Conservation (phyloP, 495 filamentous ascomycete species). For the Penicillium riverlandense region DNA sequence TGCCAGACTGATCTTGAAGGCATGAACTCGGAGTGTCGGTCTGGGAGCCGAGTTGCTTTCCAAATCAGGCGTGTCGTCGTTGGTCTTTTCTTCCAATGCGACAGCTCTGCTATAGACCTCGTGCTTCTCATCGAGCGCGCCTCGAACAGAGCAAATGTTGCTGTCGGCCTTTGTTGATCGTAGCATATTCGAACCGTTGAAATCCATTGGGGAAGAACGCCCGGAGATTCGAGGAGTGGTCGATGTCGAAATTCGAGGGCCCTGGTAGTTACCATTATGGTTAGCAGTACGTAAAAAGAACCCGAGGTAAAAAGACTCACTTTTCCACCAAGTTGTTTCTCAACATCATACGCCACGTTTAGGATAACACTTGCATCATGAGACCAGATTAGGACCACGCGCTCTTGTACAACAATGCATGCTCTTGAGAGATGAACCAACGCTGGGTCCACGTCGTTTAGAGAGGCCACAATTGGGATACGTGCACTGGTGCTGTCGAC, state of each 20-base stretch:
- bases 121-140: slow-evolving; percentile 6
- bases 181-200: neutral
- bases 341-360: slow-evolving; percentile 24
- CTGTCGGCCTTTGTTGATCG: slow-evolving; percentile 9
- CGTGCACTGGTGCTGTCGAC: slow-evolving; percentile 2
- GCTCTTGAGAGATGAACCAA: neutral
- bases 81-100: slow-evolving; percentile 15
- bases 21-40: neutral
- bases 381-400: slow-evolving; percentile 31
- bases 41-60: neutral
- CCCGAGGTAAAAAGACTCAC: neutral
- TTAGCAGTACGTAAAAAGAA: neutral
- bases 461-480: slow-evolving; percentile 1
- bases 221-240: slow-evolving; percentile 2
- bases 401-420: slow-evolving; percentile 14
- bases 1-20: slow-evolving; percentile 14
- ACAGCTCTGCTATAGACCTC: slow-evolving; percentile 20
- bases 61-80: neutral
- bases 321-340: slow-evolving; percentile 21
- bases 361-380: slow-evolving; percentile 28
- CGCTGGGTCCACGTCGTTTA: neutral
- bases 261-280: neutral
- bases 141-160: neutral
- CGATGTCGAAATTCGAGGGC: neutral
- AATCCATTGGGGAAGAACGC: slow-evolving; percentile 1